Evolutionary conservation across 768 basidiomycete genomes (phyloP), one percentile per base, ranked within the genome.

Genomic region (Leccinum aurantiacum): DNA sequence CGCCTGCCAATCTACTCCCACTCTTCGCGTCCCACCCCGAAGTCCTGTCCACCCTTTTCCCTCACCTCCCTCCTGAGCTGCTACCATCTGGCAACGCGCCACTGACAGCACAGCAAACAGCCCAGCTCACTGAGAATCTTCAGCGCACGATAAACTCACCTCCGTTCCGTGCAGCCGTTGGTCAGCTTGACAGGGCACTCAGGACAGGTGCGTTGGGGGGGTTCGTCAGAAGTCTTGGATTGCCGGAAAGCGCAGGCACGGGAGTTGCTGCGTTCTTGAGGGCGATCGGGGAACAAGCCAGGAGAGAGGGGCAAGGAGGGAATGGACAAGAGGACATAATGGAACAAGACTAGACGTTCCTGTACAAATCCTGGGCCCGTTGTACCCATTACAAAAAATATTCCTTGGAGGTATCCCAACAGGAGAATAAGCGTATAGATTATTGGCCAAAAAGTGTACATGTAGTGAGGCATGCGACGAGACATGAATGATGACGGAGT

Each of bases 201-300:
- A 78, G 88, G 53, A 94, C 90, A 0, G 94, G 94, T 8, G 74
- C 93, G 54, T 76, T 95, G 3, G 87, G 86, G 6, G 84, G 81
- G 1, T 78, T 95, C 19, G 91, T 96, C 59, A 78, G 86, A 35
- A 82, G 86, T 25, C 78, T 97, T 7, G 94, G 93, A 3, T 76
- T 97, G 38, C 91, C 92, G 0, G 91, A 90, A 67, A 89, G 89
- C 65, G 94, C 94, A 8, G 94, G 93, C 0, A 81, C 80, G 5
- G 85, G 92, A 4, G 80, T 95, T 6, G 84, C 78, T 46, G 85
- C 91, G 6, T 96, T 96, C 73, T 77, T 97, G 72, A 80, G 86
- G 41, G 93, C 91, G 2, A 80, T 96, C 29, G 84, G 82, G 60
- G 90, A 89, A 62, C 87, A 95, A 70, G 90, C 87, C 13, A 77